Conservation (phyloP, 331 rosid species). For the Rosa hybrid region DNA sequence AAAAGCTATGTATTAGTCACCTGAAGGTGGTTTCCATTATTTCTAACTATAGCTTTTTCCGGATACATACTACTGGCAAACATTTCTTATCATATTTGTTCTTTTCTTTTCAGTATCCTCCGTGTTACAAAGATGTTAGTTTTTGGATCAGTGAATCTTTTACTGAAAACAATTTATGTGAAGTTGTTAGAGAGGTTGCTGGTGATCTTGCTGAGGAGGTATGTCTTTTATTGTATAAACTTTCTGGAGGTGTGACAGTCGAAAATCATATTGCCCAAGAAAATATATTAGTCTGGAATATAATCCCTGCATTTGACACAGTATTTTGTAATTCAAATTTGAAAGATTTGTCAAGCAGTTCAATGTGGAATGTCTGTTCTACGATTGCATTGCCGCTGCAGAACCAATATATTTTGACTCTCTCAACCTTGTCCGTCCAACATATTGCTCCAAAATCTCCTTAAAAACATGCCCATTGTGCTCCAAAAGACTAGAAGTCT, state of each 20-base stretch:
- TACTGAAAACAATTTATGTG: slow-evolving; percentile 96
- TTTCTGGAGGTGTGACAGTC: neutral
- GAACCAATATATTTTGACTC: neutral
- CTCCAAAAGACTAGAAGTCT: neutral
- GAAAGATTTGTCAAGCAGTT: neutral
- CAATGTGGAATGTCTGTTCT: neutral
- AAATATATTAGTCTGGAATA: neutral
- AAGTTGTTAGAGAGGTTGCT: slow-evolving; percentile 87
- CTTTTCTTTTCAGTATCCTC: slow-evolving; percentile 68
- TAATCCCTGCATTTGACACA: neutral
- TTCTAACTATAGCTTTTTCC: neutral
- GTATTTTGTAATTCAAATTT: neutral
- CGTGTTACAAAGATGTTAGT: slow-evolving; percentile 95
- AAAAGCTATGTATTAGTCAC: neutral
- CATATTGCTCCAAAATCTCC: neutral
- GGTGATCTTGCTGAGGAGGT: slow-evolving; percentile 99
- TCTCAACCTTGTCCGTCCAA: neutral
- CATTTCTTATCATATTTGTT: neutral
- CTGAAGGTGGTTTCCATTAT: neutral
- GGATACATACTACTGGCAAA: neutral
- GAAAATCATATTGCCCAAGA: neutral
- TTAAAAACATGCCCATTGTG: neutral
- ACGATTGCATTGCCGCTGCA: neutral
- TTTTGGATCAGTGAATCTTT: slow-evolving; percentile 93
- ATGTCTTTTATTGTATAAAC: slow-evolving; percentile 9